These are phyloP conservation scores for Aquilaria sinensis DNA, from an alignment of 345 rosid species.

Conservation along the genomic window DNA sequence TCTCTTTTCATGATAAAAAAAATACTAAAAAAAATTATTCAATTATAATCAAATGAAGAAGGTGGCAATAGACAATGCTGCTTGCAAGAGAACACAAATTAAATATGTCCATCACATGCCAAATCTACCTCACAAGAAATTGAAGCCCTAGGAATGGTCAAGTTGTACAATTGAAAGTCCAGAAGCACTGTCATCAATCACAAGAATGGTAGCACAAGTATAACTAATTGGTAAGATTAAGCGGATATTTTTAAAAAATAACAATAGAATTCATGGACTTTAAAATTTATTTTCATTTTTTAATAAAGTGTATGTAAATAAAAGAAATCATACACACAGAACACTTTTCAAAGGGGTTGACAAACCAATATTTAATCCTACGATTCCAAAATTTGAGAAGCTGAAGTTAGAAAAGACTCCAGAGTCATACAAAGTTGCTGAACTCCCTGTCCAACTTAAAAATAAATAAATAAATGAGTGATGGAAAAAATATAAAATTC, in stretches of 20 bases:
- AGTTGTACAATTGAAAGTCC: constrained; percentile 31
- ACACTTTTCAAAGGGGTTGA: constrained; percentile 59
- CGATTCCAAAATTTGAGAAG: constrained; percentile 65
- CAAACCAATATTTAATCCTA: constrained; percentile 85
- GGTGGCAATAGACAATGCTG: too few species aligned
- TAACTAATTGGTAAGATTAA: neutral
- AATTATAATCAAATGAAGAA: neutral
- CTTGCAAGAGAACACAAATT: too few species aligned
- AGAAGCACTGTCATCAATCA: constrained; percentile 42
- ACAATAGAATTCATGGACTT: neutral
- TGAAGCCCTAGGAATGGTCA: constrained; percentile 48
- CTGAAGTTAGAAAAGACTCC: constrained; percentile 50
- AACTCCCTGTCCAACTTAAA: constrained; percentile 72
- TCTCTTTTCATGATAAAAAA: too few species aligned
- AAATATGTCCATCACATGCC: neutral
- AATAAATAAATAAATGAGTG: constrained; percentile 14
- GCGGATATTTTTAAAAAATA: neutral
- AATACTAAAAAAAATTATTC: neutral
- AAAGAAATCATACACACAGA: constrained; percentile 44
- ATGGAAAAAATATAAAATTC: constrained; percentile 9
- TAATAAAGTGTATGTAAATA: too few species aligned
- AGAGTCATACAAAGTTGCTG: constrained; percentile 52
- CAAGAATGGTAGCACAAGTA: constrained; percentile 2
- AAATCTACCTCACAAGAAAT: constrained; percentile 66
- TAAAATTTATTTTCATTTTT: constrained; percentile 2